Evolutionary conservation across 352 stramenopile genomes (phyloP).

Genomic region (Phytophthora quininea): DNA sequence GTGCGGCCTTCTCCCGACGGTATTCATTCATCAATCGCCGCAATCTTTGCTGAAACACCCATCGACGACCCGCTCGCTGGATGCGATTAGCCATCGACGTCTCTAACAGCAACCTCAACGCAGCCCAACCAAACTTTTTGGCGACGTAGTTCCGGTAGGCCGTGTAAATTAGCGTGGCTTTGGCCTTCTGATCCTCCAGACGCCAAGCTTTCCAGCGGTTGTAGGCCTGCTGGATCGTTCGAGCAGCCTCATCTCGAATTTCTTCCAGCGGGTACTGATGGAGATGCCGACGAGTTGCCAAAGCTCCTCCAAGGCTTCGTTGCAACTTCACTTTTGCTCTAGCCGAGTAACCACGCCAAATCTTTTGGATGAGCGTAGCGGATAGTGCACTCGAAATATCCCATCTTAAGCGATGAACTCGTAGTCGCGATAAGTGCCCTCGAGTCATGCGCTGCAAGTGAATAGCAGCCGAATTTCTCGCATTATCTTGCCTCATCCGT

Average conservation of each 20-base stretch:
- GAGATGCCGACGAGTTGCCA: background rate
- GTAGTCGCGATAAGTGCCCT: constrained; percentile 23
- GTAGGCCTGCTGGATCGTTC: constrained; percentile 50
- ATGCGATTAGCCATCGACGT: constrained; percentile 47
- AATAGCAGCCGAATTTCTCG: constrained; percentile 18
- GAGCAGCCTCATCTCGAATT: constrained; percentile 37
- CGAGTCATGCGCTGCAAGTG: constrained; percentile 31
- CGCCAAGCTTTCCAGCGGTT: constrained; percentile 36
- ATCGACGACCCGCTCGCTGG: constrained; percentile 33
- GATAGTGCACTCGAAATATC: constrained; percentile 1
- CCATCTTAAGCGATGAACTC: constrained; percentile 4
- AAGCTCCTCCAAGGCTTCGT: constrained; percentile 12
- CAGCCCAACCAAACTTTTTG: constrained; percentile 73
- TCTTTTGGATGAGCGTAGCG: constrained; percentile 33
- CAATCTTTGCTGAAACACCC: constrained; percentile 38
- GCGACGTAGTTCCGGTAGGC: constrained; percentile 67
- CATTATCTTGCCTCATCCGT: background rate
- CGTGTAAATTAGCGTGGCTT: constrained; percentile 41
- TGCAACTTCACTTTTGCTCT: constrained; percentile 19
- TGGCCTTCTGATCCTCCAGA: constrained; percentile 21
- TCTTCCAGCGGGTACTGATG: constrained; percentile 12
- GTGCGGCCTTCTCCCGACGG: constrained; percentile 27
- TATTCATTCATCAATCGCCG: constrained; percentile 11
- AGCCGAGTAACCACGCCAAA: constrained; percentile 18
- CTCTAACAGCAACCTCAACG: constrained; percentile 40